Evolutionary conservation across 805 yeast genomes (phyloP).

Genomic region (Nakazawaea holstii): DNA sequence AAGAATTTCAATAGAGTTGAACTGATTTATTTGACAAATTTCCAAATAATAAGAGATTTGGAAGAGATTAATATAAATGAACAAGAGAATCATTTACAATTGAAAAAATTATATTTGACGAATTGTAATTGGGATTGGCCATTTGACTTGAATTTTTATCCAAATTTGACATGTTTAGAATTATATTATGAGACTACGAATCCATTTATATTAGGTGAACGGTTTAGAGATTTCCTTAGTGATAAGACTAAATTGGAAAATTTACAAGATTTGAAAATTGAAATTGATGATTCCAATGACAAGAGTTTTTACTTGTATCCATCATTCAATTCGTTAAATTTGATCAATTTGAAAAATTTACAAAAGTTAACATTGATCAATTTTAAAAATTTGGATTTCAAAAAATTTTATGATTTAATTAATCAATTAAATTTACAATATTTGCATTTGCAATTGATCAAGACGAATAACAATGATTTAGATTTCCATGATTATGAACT

Average conservation of each 20-base stretch:
- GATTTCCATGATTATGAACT: slow-evolving; percentile 2
- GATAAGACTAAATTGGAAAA: slow-evolving; percentile 5
- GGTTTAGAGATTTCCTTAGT: slow-evolving; percentile 25
- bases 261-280: not conserved
- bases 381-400: slow-evolving; percentile 10
- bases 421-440: not conserved
- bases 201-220: slow-evolving; percentile 29
- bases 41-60: slow-evolving; percentile 20
- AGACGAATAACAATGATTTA: slow-evolving; percentile 7
- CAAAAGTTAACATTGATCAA: slow-evolving; percentile 2
- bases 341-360: slow-evolving; percentile 2
- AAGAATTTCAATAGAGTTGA: slow-evolving; percentile 28
- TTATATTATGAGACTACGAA: slow-evolving; percentile 20
- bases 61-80: slow-evolving; percentile 33
- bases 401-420: not conserved
- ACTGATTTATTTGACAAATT: slow-evolving; percentile 31
- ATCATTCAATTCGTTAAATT: slow-evolving; percentile 8
- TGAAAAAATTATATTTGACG: slow-evolving; percentile 25
- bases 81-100: slow-evolving; percentile 15
- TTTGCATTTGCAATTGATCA: slow-evolving; percentile 4
- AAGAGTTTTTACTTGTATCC: slow-evolving; percentile 8
- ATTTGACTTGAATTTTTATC: slow-evolving; percentile 32
- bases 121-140: slow-evolving; percentile 59
- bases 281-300: not conserved
- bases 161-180: slow-evolving; percentile 18